These are phyloP conservation scores for Monosporozyma siamensis DNA, from an alignment of 805 yeast genomes.

Conservation along the genomic window DNA sequence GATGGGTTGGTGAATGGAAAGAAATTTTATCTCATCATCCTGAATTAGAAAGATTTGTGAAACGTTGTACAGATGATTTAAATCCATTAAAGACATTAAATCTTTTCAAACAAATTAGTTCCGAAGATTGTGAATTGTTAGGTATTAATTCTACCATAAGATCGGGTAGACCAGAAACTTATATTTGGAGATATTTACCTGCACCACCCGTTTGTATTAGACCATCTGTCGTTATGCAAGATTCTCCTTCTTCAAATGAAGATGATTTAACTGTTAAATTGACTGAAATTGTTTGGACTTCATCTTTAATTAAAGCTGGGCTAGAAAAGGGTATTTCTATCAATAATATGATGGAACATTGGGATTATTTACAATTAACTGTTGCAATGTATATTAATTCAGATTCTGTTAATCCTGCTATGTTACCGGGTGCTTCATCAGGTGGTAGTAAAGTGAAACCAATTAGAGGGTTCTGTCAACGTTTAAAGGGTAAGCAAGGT, in stretches of 20 bases:
- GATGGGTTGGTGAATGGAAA: slow-evolving; percentile 82
- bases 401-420: slow-evolving; percentile 78
- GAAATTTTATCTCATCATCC: slow-evolving; percentile 68
- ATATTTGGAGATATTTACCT: slow-evolving; percentile 93
- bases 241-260: slow-evolving; percentile 82
- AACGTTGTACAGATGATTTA: slow-evolving; percentile 84
- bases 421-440: slow-evolving; percentile 55
- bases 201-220: slow-evolving; percentile 99
- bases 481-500: slow-evolving; percentile 97
- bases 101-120: slow-evolving; percentile 74
- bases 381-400: slow-evolving; percentile 97
- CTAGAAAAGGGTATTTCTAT: slow-evolving; percentile 90
- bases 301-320: slow-evolving; percentile 89
- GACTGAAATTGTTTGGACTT: slow-evolving; percentile 94
- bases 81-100: slow-evolving; percentile 86
- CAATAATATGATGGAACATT: slow-evolving; percentile 92
- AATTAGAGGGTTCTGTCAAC: slow-evolving; percentile 92
- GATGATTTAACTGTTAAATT: slow-evolving; percentile 94
- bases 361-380: slow-evolving; percentile 94
- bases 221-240: slow-evolving; percentile 92
- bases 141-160: slow-evolving; percentile 75
- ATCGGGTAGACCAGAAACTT: slow-evolving; percentile 92
- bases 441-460: slow-evolving; percentile 53
- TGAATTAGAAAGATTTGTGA: slow-evolving; percentile 78
- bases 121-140: slow-evolving; percentile 83